Conservation (phyloP, 371 early-diverging fungal species). For the Parasitella parasitica region DNA sequence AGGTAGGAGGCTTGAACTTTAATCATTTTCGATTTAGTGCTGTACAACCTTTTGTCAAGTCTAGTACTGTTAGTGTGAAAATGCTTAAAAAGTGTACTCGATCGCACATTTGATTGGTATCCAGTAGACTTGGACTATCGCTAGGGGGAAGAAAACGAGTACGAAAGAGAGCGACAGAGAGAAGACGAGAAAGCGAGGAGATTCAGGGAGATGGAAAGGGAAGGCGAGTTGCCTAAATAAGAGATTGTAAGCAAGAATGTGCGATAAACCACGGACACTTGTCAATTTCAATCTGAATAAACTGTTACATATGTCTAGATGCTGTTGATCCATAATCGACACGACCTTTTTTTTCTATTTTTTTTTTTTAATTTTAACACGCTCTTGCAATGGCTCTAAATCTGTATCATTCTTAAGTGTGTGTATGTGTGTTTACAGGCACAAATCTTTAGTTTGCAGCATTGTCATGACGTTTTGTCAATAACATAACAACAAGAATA, state of each 20-base stretch:
- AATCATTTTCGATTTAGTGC: background rate
- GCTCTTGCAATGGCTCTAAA: too few species aligned
- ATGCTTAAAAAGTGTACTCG: background rate
- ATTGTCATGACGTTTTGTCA: background rate
- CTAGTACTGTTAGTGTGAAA: background rate
- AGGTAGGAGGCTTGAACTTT: background rate
- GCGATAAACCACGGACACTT: background rate
- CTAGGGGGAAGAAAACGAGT: background rate
- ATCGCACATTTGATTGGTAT: background rate
- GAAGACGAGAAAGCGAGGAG: background rate
- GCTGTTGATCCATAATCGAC: background rate
- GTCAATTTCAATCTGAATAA: background rate
- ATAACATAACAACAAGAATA: background rate
- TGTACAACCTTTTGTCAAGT: slow-evolving; percentile 1
- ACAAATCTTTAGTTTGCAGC: too few species aligned
- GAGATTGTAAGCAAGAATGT: background rate
- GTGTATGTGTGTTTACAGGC: background rate
- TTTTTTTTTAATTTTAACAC: background rate
- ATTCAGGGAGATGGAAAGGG: background rate
- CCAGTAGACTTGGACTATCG: background rate
- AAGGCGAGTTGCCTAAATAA: background rate
- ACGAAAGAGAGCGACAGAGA: background rate
- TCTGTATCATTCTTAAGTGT: too few species aligned
- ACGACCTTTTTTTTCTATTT: background rate
- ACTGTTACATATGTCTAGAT: background rate